Conservation (phyloP, 768 basidiomycete genomes). For the Rhodotorula graminis region DNA sequence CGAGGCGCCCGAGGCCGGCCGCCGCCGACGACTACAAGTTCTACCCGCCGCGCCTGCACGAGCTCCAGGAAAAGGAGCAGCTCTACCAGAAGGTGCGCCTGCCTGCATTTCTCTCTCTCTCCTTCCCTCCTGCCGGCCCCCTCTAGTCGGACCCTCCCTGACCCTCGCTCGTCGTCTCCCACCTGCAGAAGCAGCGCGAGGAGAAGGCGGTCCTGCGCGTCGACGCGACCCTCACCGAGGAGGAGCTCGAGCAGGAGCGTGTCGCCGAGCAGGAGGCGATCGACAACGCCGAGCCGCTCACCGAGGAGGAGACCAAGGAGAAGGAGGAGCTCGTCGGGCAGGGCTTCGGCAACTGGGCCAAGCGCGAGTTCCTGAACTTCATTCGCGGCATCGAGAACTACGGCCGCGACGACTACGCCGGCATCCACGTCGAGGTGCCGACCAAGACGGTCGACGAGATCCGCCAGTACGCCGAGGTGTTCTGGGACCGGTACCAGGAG, state of each 20-base stretch:
- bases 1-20: conserved; percentile 83
- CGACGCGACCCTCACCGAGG: conserved; percentile 70
- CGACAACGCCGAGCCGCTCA: conserved; percentile 82
- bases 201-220: conserved; percentile 54
- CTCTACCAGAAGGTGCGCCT: conserved; percentile 66
- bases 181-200: conserved; percentile 44
- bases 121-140: neutral
- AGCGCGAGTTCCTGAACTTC: conserved; percentile 89
- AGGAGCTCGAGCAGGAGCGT: conserved; percentile 77
- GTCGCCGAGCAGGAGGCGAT: conserved; percentile 76
- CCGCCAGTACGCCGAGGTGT: conserved; percentile 69
- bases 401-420: conserved; percentile 53
- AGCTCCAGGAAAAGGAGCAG: conserved; percentile 79
- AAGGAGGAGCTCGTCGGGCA: conserved; percentile 72
- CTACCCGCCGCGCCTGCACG: conserved; percentile 72
- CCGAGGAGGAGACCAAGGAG: conserved; percentile 73
- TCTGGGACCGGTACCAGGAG: conserved; percentile 84
- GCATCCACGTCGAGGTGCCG: conserved; percentile 71
- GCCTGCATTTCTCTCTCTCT: no score
- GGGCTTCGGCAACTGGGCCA: conserved; percentile 87
- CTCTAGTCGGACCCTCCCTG: conserved; percentile 44
- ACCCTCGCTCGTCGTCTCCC: neutral
- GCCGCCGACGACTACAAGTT: conserved; percentile 92
- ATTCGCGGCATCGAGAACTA: conserved; percentile 69
- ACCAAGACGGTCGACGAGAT: conserved; percentile 72